Evolutionary conservation across 345 rosid genomes (phyloP), one percentile per base, ranked within the genome.

Genomic region (Passiflora organensis): DNA sequence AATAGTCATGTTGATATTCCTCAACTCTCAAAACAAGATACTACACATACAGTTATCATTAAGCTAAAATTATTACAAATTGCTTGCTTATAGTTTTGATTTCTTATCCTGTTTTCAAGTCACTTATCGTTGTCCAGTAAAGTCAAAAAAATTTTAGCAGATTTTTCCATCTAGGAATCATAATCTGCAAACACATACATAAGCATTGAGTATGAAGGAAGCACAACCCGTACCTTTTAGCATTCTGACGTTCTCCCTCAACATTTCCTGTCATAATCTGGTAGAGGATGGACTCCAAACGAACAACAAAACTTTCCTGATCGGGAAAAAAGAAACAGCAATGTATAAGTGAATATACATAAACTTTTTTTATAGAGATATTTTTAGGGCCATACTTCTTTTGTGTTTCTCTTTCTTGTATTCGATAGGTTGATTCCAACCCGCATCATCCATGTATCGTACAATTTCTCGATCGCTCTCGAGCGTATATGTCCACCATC

Each of bases 401-500:
- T 58, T 46, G 63, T 42, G 42, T 16, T 46, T 43, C 53, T 55
- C 32, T 43, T 68, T 38, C 48, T 52, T 55, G 37, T 55, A 43
- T 48, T 16, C 12, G 58, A 36, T 21, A 72, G 58, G 42, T 62
- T 63, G 25, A 57, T 51, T 43, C 77, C 82, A 59, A 75, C 82
- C 80, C 81, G 77, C 60, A 79, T 60, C 72, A 76, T 82, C 96
- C 95, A 88, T 59, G 74, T 77, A 68, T 81, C 88, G 54, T 73
- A 91, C 8, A 80, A 65, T 51, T 59, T 44, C 45, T 61, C 65
- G 65, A 91, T 72, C 56, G 72, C 70, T 6, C 34, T 57, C 9
- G 71, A 44, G 37, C 67, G 68, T 28, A 67, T 44, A 17, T 38
- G 24, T 6, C 60, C 68, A 56, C 66, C 55, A 20, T 72, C 63